phyloP scores from a whole-genome alignment of 441 rosid genomes.

The Mallotus japonicus region DNA sequence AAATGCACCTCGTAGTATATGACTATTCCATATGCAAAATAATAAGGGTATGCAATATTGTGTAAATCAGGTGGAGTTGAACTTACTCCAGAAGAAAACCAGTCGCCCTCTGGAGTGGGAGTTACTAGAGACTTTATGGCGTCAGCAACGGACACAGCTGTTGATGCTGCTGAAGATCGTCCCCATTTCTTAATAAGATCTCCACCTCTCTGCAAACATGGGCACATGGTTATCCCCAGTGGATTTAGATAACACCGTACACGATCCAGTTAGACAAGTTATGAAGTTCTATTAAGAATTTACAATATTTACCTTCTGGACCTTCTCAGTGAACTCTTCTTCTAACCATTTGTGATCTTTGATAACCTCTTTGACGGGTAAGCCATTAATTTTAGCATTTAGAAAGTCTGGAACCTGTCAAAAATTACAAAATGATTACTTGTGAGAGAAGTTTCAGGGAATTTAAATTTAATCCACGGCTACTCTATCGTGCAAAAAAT shows the following conservation, averaged over 20 bases:
- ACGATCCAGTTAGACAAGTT: neutral
- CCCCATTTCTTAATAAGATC: conserved; percentile 92
- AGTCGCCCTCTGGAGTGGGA: conserved; percentile 94
- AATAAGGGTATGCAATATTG: neutral
- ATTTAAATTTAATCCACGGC: neutral
- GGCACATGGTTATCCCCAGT: neutral
- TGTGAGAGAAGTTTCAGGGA: conserved; percentile 4
- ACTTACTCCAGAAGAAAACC: conserved; percentile 94
- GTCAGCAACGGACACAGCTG: conserved; percentile 83
- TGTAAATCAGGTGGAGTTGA: neutral
- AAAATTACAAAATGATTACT: conserved; percentile 5
- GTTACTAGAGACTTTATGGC: conserved; percentile 81
- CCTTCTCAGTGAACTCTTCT: conserved; percentile 85
- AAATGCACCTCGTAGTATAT: neutral
- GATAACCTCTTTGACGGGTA: conserved; percentile 87
- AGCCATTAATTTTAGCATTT: conserved; percentile 74
- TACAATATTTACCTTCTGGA: conserved; percentile 62
- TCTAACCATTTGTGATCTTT: conserved; percentile 90
- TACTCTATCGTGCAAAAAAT: neutral
- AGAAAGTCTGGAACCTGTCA: conserved; percentile 91
- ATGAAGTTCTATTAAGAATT: conserved; percentile 1
- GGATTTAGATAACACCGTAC: neutral
- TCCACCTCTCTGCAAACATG: conserved; percentile 83
- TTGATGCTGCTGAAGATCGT: conserved; percentile 96
- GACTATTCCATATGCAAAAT: neutral